Conservation (phyloP, 2,329 filamentous ascomycete genomes). For the Claviceps sp. region DNA sequence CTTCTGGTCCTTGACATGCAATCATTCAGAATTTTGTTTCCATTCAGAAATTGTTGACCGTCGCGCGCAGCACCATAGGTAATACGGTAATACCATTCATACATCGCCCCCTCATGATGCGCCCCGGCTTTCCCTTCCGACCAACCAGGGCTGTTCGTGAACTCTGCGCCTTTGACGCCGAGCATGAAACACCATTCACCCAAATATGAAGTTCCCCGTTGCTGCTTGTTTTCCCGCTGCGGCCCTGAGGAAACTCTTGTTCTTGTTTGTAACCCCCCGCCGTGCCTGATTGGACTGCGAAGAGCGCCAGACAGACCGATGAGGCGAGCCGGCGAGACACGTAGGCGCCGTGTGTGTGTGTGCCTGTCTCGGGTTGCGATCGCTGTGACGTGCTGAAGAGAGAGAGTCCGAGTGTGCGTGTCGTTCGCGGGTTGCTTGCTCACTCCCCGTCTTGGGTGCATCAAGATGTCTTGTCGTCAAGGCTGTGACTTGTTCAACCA, state of each 20-base stretch:
- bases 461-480: neutral
- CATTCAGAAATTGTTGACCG: neutral
- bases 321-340: neutral
- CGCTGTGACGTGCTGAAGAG: neutral
- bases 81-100: no score
- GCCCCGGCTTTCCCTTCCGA: neutral
- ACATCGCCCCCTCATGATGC: neutral
- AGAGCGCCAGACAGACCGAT: neutral
- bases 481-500: neutral
- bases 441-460: neutral
- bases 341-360: neutral
- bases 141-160: neutral
- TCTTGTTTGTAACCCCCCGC: neutral
- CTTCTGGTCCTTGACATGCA: neutral
- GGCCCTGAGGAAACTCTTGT: no score
- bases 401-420: neutral
- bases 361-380: neutral
- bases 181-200: slow-evolving; percentile 3
- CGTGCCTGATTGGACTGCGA: neutral
- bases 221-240: neutral
- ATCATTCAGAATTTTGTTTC: neutral
- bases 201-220: neutral
- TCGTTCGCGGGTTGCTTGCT: slow-evolving; percentile 1
- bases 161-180: neutral
- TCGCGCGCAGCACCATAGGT: neutral